Evolutionary conservation across 257 asterid genomes (phyloP).

Genomic region (Nicotiana paniculata): DNA sequence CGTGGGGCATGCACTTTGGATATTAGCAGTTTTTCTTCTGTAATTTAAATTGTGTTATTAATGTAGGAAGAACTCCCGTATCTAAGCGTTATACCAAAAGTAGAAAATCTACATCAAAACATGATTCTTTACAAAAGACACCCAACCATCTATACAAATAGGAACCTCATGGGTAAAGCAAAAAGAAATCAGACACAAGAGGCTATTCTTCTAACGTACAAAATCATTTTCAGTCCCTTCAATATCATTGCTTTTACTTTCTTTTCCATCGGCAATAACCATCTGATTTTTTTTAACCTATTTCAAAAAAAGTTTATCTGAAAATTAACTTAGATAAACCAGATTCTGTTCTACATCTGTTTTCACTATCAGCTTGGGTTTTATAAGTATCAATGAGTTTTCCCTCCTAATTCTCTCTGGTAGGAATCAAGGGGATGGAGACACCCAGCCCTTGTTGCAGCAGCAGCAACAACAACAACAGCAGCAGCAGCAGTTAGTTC

Average conservation of each 20-base stretch:
- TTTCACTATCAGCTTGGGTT: background rate
- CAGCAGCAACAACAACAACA: conserved; percentile 68
- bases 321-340: background rate
- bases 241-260: no score
- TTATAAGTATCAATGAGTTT: background rate
- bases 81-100: background rate
- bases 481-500: conserved; percentile 75
- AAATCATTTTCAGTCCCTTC: background rate
- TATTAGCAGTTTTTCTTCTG: background rate
- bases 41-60: background rate
- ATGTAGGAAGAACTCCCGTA: background rate
- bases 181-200: background rate
- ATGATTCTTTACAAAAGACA: background rate
- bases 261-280: no score
- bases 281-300: no score
- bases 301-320: background rate
- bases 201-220: background rate
- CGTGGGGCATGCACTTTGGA: background rate
- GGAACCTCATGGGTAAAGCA: background rate
- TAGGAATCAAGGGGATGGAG: conserved; percentile 73
- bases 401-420: background rate
- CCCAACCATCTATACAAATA: background rate
- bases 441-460: conserved; percentile 69
- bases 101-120: background rate
- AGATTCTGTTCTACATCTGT: background rate